Conservation (phyloP, 2,329 filamentous ascomycete genomes). For the Penicillium sp. region DNA sequence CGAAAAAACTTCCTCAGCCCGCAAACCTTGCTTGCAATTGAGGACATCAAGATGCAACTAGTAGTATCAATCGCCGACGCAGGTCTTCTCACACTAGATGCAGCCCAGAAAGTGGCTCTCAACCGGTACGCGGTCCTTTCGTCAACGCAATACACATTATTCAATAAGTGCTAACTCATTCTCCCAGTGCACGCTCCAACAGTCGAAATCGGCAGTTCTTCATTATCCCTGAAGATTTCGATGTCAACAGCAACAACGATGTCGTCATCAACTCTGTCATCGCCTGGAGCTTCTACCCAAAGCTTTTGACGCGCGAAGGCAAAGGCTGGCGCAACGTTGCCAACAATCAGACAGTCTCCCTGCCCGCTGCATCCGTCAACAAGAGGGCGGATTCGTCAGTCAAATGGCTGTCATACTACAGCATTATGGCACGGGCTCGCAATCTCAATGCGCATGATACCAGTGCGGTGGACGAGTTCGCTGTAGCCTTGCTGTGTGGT, state of each 20-base stretch:
- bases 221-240: slow-evolving; percentile 71
- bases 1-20: slow-evolving; percentile 88
- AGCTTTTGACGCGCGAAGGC: slow-evolving; percentile 77
- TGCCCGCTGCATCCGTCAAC: slow-evolving; percentile 89
- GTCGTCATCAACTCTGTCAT: slow-evolving; percentile 76
- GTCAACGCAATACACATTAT: not conserved
- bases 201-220: slow-evolving; percentile 74
- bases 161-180: not conserved
- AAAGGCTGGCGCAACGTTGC: slow-evolving; percentile 88
- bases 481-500: slow-evolving; percentile 79
- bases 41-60: slow-evolving; percentile 92
- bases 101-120: slow-evolving; percentile 68
- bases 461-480: slow-evolving; percentile 74
- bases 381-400: slow-evolving; percentile 57
- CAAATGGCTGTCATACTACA: slow-evolving; percentile 90
- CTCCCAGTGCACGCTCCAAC: slow-evolving; percentile 58
- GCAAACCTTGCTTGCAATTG: slow-evolving; percentile 87
- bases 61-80: slow-evolving; percentile 82
- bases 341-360: slow-evolving; percentile 85
- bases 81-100: slow-evolving; percentile 73
- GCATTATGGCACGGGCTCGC: slow-evolving; percentile 86
- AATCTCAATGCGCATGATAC: slow-evolving; percentile 87
- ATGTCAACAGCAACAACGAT: slow-evolving; percentile 77
- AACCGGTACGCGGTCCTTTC: slow-evolving; percentile 51
- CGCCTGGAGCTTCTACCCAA: slow-evolving; percentile 94